phyloP scores from a whole-genome alignment of 192 early-diverging fungal species.

The Fimicolochytrium jonesii region DNA sequence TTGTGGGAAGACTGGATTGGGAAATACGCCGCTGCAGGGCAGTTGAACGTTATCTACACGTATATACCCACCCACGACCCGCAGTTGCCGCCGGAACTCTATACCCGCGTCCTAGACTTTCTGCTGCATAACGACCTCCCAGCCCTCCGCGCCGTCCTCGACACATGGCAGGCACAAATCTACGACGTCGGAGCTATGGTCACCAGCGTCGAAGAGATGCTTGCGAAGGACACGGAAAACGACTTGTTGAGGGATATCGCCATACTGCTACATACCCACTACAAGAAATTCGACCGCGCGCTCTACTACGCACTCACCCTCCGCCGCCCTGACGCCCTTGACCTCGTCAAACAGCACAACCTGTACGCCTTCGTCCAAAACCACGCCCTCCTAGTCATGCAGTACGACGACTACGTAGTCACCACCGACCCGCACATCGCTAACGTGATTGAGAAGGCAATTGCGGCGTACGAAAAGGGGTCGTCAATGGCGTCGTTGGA shows the following conservation, averaged over 20 bases:
- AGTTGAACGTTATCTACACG: constrained; percentile 55
- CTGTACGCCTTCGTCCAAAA: constrained; percentile 75
- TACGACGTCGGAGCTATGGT: constrained; percentile 75
- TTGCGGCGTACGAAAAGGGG: too few species aligned
- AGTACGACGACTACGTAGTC: constrained; percentile 63
- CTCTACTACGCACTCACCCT: constrained; percentile 78
- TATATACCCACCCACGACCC: constrained; percentile 73
- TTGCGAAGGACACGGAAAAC: constrained; percentile 55
- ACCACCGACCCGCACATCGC: neutral
- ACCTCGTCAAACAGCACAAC: constrained; percentile 69
- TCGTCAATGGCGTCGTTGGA: neutral
- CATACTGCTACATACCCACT: constrained; percentile 65
- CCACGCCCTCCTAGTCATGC: constrained; percentile 76
- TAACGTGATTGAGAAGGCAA: neutral
- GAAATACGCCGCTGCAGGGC: constrained; percentile 73
- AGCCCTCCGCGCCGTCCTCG: constrained; percentile 61
- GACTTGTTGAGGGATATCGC: constrained; percentile 64
- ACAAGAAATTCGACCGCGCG: constrained; percentile 71
- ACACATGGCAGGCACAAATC: constrained; percentile 73
- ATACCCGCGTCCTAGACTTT: constrained; percentile 81
- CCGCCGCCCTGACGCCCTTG: constrained; percentile 66
- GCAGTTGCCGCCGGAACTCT: constrained; percentile 71
- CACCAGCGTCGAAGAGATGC: constrained; percentile 65
- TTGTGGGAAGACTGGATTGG: constrained; percentile 93
- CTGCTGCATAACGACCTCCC: constrained; percentile 64